Percentiles rank a stretch among this genome's conserved stretches.
These are phyloP conservation scores for Plasmodiophora brassicae DNA, from an alignment of 208 protist genomes.

Conservation along the genomic window DNA sequence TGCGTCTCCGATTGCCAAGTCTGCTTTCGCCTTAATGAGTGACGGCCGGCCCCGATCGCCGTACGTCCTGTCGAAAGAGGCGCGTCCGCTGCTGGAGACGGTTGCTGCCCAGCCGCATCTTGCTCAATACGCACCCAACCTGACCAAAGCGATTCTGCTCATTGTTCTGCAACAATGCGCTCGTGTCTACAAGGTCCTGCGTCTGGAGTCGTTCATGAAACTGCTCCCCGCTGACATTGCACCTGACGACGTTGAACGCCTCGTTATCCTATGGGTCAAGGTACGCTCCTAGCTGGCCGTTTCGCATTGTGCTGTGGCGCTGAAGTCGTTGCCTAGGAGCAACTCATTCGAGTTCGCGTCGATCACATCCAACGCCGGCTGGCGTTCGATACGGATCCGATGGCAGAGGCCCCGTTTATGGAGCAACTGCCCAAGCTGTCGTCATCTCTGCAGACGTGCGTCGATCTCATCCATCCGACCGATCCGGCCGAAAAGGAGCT, in stretches of 20 bases:
- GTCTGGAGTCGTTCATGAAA: background rate
- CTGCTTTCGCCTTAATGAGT: background rate
- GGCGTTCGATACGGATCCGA: background rate
- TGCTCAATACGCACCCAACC: background rate
- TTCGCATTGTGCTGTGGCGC: background rate
- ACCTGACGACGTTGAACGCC: background rate
- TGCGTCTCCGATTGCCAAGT: background rate
- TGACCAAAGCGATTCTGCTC: background rate
- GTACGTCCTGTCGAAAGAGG: background rate
- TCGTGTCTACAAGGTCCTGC: background rate
- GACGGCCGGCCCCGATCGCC: background rate
- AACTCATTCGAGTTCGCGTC: constrained; percentile 14
- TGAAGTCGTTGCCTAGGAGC: background rate
- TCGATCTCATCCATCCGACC: constrained; percentile 17
- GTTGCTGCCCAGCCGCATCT: background rate
- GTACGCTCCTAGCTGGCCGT: background rate
- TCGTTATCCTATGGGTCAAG: background rate
- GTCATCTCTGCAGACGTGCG: background rate
- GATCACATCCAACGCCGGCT: background rate
- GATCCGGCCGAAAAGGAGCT: background rate
- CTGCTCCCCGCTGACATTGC: background rate
- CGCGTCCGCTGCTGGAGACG: background rate
- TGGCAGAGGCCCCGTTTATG: background rate
- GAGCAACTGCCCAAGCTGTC: background rate
- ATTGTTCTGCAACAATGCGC: background rate